Evolutionary conservation across 2,329 filamentous ascomycete species (phyloP).

Genomic region (Cercospora canescens): DNA sequence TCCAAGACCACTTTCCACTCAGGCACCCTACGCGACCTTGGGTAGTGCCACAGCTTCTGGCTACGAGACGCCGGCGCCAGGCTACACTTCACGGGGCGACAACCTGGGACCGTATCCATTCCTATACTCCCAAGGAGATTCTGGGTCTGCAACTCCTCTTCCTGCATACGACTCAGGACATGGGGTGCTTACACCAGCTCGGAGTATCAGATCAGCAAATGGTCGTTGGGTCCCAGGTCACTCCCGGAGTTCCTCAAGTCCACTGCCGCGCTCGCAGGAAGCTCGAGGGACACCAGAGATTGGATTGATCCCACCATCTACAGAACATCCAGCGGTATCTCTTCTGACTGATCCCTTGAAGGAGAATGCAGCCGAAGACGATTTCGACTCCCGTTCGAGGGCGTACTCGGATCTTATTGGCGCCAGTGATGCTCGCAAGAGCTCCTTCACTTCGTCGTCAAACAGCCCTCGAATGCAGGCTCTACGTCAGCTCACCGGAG

Average conservation of each 20-base stretch:
- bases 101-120: neutral
- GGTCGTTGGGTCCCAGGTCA: constrained; percentile 3
- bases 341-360: neutral
- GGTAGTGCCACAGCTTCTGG: constrained; percentile 9
- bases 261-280: neutral
- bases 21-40: neutral
- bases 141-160: constrained; percentile 19
- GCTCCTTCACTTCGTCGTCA: neutral
- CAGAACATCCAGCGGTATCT: neutral
- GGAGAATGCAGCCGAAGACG: neutral
- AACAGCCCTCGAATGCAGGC: constrained; percentile 12
- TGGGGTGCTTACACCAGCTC: neutral
- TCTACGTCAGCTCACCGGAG: constrained; percentile 17
- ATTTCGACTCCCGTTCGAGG: neutral
- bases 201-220: constrained; percentile 5
- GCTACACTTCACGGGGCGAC: constrained; percentile 18
- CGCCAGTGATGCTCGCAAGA: neutral
- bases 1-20: constrained; percentile 10
- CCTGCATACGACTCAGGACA: constrained; percentile 19
- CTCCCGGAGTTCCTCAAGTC: constrained; percentile 9
- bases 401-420: neutral
- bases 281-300: neutral
- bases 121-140: constrained; percentile 1
- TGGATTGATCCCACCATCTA: neutral
- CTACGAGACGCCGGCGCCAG: constrained; percentile 22